Evolutionary conservation across 148 eudicot species (phyloP), one percentile per base, ranked within the genome.

Genomic region (Vaccinium macrocarpon): DNA sequence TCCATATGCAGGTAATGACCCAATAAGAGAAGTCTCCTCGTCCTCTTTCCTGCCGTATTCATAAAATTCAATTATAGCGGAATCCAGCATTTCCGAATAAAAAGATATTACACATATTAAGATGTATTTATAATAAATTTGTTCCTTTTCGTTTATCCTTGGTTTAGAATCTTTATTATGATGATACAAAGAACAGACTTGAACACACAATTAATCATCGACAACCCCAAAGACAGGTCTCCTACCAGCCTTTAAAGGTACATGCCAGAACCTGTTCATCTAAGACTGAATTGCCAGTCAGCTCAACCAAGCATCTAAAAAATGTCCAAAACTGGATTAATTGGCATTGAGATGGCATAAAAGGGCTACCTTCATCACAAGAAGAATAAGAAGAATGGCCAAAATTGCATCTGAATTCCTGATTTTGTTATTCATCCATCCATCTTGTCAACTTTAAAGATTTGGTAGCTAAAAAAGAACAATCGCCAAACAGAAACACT

Each of bases 401-500:
- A 72, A 72, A 38, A 35, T 27, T 27, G 42, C 73, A 68, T 68
- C 16, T 13, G 73, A 12, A 68, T 27, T 68, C 27, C 73, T 27
- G 35, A 27, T 68, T 27, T 72, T 35, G 11, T 8, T 32, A 32
- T 38, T 13, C n/a, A 35, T 72, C 48, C 76, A 72, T 72, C 76
- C 50, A 72, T 32, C 49, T 35, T 8, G 2, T 32, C 46, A 16
- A 72, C 48, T 32, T 72, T 19, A 35, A 38, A 35, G 10, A 35
- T 35, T 5, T 72, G 46, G 76, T 23, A 76, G n/a, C 5, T 19
- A 23, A 25, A 51, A 23, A 23, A 19, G 18, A 19, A 77, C 7
- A 77, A 77, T 46, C 1, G 25, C 23, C 56, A 4, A 48, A 48
- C 66, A 74, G 76, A 27, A 85, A 59, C 57, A 88, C 98, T 64